Conservation (phyloP, 306 rosid genomes). For the peach (Prunus persica) region DNA sequence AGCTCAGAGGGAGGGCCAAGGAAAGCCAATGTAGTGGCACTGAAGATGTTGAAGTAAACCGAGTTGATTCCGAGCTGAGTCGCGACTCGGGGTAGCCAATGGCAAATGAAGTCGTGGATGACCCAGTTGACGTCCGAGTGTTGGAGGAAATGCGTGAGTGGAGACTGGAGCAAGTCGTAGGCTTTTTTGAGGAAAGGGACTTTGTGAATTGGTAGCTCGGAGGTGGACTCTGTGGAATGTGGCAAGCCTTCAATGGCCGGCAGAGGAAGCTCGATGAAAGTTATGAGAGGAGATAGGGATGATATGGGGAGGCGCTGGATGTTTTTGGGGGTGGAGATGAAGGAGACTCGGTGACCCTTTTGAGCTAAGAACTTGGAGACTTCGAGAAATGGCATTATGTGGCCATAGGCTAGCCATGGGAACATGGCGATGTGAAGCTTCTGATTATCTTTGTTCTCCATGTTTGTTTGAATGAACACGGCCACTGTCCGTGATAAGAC, state of each 20-base stretch:
- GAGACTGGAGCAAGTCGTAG: slow-evolving; percentile 18
- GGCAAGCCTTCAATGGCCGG: slow-evolving; percentile 20
- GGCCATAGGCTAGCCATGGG: slow-evolving; percentile 32
- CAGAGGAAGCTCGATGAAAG: slow-evolving; percentile 17
- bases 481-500: background rate
- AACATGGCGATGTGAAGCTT: slow-evolving; percentile 21
- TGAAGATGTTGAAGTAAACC: background rate
- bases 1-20: background rate
- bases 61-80: slow-evolving; percentile 1
- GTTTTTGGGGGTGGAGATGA: slow-evolving; percentile 35
- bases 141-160: background rate
- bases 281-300: background rate
- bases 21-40: slow-evolving; percentile 2
- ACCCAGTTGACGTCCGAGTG: slow-evolving; percentile 15
- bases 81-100: slow-evolving; percentile 12
- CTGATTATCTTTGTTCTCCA: background rate
- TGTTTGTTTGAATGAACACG: background rate
- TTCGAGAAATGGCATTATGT: slow-evolving; percentile 20
- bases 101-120: slow-evolving; percentile 9
- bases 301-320: slow-evolving; percentile 2
- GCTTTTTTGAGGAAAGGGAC: slow-evolving; percentile 26
- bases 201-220: slow-evolving; percentile 12
- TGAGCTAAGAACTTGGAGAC: slow-evolving; percentile 28
- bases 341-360: slow-evolving; percentile 27
- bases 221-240: slow-evolving; percentile 20